phyloP scores from a whole-genome alignment of 352 stramenopile genomes.

The Phytophthora crassamura region DNA sequence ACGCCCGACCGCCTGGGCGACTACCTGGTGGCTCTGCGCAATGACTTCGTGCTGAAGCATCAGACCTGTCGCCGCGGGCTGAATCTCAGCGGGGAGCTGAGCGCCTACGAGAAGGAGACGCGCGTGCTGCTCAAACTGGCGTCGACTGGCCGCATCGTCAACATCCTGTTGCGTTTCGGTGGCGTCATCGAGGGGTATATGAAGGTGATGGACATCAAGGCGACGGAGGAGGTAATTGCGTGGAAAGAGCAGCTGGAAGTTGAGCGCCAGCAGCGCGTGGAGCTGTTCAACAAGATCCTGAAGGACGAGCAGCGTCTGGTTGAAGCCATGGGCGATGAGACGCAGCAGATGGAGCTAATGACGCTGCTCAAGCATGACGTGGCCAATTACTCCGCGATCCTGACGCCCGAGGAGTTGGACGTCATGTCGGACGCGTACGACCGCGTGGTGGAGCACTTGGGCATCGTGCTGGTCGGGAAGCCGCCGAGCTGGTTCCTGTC shows the following conservation, averaged over 20 bases:
- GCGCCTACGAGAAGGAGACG: too few relatives aligned
- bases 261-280: conserved; percentile 25
- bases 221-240: conserved; percentile 16
- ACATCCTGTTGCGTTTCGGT: conserved; percentile 22
- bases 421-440: conserved; percentile 35
- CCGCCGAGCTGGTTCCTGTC: conserved; percentile 34
- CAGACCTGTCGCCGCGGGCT: conserved; percentile 12
- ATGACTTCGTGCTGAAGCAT: conserved; percentile 13
- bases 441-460: conserved; percentile 15
- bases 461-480: conserved; percentile 25
- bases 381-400: conserved; percentile 4
- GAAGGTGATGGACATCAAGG: conserved; percentile 16
- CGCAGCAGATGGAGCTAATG: conserved; percentile 33
- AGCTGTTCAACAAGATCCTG: conserved; percentile 17
- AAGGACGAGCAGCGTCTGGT: conserved; percentile 16
- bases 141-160: conserved; percentile 20
- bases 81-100: background rate
- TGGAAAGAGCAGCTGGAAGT: conserved; percentile 22
- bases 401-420: conserved; percentile 29
- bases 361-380: conserved; percentile 30
- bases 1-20: conserved; percentile 31
- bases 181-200: conserved; percentile 26
- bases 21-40: conserved; percentile 32
- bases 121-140: background rate
- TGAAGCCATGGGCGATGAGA: conserved; percentile 29